These are phyloP conservation scores for Calonectria hawksworthii DNA, from an alignment of 2,329 filamentous ascomycete species.

Conservation along the genomic window DNA sequence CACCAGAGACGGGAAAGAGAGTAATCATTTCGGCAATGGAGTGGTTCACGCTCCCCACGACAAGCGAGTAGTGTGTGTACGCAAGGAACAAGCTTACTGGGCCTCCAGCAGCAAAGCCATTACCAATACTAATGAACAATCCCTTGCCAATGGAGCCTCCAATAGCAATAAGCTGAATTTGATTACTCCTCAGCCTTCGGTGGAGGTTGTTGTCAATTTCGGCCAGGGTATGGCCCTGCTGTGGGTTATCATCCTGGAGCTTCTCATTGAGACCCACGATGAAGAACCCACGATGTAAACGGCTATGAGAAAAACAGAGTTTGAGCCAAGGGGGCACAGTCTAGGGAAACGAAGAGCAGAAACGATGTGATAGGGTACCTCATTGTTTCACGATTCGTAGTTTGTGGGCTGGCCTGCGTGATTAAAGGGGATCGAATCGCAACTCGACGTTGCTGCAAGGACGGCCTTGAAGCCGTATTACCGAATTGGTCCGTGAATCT, in stretches of 20 bases:
- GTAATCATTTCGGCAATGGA: constrained; percentile 31
- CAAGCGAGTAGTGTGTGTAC: constrained; percentile 26
- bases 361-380: background rate
- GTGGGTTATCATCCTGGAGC: background rate
- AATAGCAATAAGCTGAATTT: background rate
- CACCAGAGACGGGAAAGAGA: constrained; percentile 27
- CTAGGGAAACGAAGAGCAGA: background rate
- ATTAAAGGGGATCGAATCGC: background rate
- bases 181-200: background rate
- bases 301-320: background rate
- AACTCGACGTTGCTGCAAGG: background rate
- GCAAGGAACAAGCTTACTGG: constrained; percentile 30
- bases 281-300: background rate
- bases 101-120: background rate
- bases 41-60: constrained; percentile 27
- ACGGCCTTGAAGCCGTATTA: background rate
- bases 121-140: background rate
- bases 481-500: background rate
- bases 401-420: background rate
- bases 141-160: constrained; percentile 6
- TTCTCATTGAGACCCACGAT: background rate
- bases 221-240: background rate
- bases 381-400: background rate
- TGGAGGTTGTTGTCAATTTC: background rate
- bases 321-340: background rate